These are phyloP conservation scores for Mycena vulgaris DNA, from an alignment of 768 basidiomycete genomes.

Conservation along the genomic window DNA sequence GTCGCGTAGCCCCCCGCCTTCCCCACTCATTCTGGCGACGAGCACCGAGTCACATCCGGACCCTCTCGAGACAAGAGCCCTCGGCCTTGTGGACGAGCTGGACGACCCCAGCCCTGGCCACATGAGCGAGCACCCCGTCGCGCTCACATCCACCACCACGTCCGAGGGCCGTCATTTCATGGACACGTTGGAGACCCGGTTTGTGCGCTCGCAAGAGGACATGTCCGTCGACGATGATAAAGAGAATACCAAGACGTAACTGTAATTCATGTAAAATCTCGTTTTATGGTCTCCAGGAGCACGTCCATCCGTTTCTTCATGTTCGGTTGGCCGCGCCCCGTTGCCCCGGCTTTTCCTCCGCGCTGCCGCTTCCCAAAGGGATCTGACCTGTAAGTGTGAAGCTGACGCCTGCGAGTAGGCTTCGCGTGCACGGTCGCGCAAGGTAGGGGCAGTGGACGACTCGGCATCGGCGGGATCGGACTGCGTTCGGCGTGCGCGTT, in stretches of 20 bases:
- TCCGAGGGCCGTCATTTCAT: conserved; percentile 43
- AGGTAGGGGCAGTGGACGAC: conserved; percentile 45
- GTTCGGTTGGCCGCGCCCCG: conserved; percentile 64
- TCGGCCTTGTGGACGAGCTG: conserved; percentile 89
- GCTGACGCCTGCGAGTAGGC: conserved; percentile 73
- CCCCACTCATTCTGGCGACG: conserved; percentile 71
- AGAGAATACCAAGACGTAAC: conserved; percentile 56
- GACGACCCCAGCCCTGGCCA: conserved; percentile 90
- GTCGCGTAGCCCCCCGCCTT: conserved; percentile 85
- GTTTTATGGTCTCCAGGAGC: conserved; percentile 89
- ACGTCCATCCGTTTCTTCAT: conserved; percentile 93
- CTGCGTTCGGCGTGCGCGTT: conserved; percentile 34
- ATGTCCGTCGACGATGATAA: conserved; percentile 74
- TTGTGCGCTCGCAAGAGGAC: conserved; percentile 60
- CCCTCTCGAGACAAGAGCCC: conserved; percentile 61
- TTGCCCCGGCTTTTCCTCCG: conserved; percentile 44
- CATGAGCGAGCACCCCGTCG: conserved; percentile 84
- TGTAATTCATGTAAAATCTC: conserved; percentile 53
- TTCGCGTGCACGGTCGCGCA: conserved; percentile 73
- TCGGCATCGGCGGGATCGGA: conserved; percentile 35
- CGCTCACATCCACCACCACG: conserved; percentile 77
- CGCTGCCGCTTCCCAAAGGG: conserved; percentile 46
- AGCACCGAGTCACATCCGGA: conserved; percentile 53
- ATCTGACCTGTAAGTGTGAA: conserved; percentile 72
- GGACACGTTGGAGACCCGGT: conserved; percentile 71